Evolutionary conservation across 768 basidiomycete species (phyloP).

Genomic region (Auriscalpium vulgare): DNA sequence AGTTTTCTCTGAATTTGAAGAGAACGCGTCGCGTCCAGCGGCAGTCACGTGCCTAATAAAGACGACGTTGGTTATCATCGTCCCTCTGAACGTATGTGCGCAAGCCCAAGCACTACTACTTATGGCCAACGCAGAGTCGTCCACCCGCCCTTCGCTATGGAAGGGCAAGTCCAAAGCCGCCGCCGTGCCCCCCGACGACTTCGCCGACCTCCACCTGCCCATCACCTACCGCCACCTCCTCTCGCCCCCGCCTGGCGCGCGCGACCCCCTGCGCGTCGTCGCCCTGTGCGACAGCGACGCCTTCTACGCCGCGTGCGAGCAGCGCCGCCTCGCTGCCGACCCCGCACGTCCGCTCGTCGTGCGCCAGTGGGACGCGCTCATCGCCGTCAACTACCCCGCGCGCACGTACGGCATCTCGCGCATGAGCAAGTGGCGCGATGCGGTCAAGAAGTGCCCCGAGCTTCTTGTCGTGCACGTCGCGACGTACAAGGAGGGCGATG

Average conservation of each 20-base stretch:
- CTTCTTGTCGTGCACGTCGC: conserved; percentile 87
- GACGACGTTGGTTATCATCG: no score
- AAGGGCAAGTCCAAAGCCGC: conserved; percentile 7
- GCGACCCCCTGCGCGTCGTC: conserved; percentile 74
- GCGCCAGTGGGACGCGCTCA: conserved; percentile 80
- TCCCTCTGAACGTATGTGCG: no score
- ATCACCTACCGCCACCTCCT: conserved; percentile 79
- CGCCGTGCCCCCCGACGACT: conserved; percentile 25
- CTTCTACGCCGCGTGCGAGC: conserved; percentile 81
- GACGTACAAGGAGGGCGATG: conserved; percentile 84
- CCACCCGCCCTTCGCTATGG: neutral
- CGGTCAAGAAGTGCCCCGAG: conserved; percentile 79
- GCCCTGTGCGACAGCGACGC: conserved; percentile 91
- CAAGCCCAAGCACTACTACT: no score
- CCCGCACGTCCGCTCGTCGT: conserved; percentile 67
- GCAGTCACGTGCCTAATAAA: no score
- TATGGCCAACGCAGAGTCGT: no score
- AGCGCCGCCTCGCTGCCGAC: conserved; percentile 63
- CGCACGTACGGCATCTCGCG: conserved; percentile 90
- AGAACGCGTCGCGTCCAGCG: no score
- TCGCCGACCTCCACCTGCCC: conserved; percentile 51
- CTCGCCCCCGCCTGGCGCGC: conserved; percentile 57
- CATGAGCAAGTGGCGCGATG: conserved; percentile 77
- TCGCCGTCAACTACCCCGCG: conserved; percentile 95
- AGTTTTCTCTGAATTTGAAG: no score